phyloP scores from a whole-genome alignment of 2,329 filamentous ascomycete genomes.

The Trichoderma afroharzianum region DNA sequence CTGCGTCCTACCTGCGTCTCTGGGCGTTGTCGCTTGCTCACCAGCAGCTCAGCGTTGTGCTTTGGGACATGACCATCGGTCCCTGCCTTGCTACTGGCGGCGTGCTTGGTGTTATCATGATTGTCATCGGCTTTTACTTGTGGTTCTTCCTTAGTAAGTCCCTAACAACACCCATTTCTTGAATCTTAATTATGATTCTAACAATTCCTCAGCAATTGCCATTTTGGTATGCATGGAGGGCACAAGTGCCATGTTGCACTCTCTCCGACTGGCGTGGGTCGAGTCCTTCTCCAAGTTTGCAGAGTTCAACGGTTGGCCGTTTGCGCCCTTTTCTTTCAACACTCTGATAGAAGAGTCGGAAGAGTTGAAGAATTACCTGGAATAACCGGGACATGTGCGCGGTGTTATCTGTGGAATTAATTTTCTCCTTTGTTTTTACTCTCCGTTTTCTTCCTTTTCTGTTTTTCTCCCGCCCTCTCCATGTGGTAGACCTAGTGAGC shows the following conservation, averaged over 20 bases:
- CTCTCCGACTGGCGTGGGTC: conserved; percentile 88
- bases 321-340: conserved; percentile 86
- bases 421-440: not conserved
- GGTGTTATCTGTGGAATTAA: conserved; percentile 2
- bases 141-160: conserved; percentile 78
- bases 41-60: conserved; percentile 92
- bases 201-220: conserved; percentile 37
- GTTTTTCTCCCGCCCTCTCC: not conserved
- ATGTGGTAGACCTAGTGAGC: conserved; percentile 27
- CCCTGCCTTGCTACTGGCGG: conserved; percentile 68
- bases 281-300: conserved; percentile 98
- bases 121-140: conserved; percentile 76
- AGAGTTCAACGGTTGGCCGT: conserved; percentile 82
- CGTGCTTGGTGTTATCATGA: conserved; percentile 68
- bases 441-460: not conserved
- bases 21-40: conserved; percentile 97
- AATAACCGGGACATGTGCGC: conserved; percentile 30
- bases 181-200: conserved; percentile 20
- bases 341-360: conserved; percentile 79
- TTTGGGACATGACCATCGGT: conserved; percentile 93
- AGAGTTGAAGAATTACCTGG: conserved; percentile 53
- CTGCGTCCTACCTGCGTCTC: conserved; percentile 94
- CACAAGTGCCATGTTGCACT: conserved; percentile 93
- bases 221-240: conserved; percentile 93
- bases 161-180: not conserved